Base-by-base conservation (phyloP, 805 yeast genomes). In the Sporopachydermia quercuum region DNA sequence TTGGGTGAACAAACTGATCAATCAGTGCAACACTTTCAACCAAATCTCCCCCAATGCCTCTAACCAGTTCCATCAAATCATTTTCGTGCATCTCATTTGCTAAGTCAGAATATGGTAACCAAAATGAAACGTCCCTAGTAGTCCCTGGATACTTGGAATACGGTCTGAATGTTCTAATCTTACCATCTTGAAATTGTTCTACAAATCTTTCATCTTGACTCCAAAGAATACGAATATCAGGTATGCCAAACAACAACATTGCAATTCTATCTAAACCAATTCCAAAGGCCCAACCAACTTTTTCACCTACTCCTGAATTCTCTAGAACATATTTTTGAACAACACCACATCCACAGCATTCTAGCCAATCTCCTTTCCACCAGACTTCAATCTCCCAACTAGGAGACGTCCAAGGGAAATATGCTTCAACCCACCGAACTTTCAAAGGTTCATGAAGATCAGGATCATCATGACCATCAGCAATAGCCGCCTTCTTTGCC, bases 291-390 rank as follows among this genome's bases (percentile, higher is more conserved):
- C 98, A 91, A 2, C 96, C 93, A 36, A 89, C 66, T 43, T 74
- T 68, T 36, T 63, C 53, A 16, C 68, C 60, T 39, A 78, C 64
- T 0, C 84, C 93, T 1, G 96, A 71, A 47, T 78, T 80, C 16
- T 71, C 62, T 33, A 85, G 64, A 1, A 89, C 94, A 38, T 74
- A 75, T 48, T 84, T 79, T 47, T 75, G 76, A 4, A 86, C 94
- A 30, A 89, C 68, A 17, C 98, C 98, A 60, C 94, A 84, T 0
- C 98, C 98, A 52, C 95, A 84, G 55, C 94, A 77, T 61, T 91
- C 98, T 27, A 91, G 66, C 98, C 98, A 91, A 49, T 87, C 94
- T 39, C 91, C 94, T 54, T 86, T 83, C 96, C 97, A 91, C 87
- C 93, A 86, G 3, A 91, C 95, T 60, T 91, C 98, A 48, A 93